Conservation (phyloP, 1,139 yeast species). For the Petasospora fabianii region DNA sequence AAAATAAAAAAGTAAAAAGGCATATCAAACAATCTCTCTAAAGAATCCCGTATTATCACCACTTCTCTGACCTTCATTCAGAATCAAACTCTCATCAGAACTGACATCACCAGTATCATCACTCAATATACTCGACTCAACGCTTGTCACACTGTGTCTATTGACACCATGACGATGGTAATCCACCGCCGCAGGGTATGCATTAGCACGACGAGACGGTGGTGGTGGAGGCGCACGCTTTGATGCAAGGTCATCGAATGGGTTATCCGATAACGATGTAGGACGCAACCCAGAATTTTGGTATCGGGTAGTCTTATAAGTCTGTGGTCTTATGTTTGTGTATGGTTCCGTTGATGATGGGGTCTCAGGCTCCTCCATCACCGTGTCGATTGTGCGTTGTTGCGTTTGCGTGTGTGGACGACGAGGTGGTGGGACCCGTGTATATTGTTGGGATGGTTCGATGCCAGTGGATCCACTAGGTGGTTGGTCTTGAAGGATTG, state of each 20-base stretch:
- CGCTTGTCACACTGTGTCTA: slow-evolving; percentile 19
- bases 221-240: slow-evolving; percentile 21
- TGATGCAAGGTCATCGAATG: slow-evolving; percentile 15
- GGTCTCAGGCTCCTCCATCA: slow-evolving; percentile 27
- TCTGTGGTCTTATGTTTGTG: slow-evolving; percentile 3
- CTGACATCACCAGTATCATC: slow-evolving; percentile 22
- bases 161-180: slow-evolving; percentile 19
- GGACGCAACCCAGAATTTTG: slow-evolving; percentile 17
- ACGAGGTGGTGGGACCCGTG: slow-evolving; percentile 5
- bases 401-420: slow-evolving; percentile 2
- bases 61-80: slow-evolving; percentile 9
- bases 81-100: slow-evolving; percentile 24
- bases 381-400: slow-evolving; percentile 28
- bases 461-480: slow-evolving; percentile 7
- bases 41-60: slow-evolving; percentile 20
- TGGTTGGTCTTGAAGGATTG: slow-evolving; percentile 16
- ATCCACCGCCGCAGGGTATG: slow-evolving; percentile 8
- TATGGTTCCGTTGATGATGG: slow-evolving; percentile 2
- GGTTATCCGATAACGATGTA: slow-evolving; percentile 11
- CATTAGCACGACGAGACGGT: slow-evolving; percentile 17
- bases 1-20: neutral
- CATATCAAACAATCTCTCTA: slow-evolving; percentile 21
- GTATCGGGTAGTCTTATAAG: slow-evolving; percentile 16
- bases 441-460: slow-evolving; percentile 3
- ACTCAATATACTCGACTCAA: slow-evolving; percentile 22